Percentiles rank a stretch among this genome's conserved stretches.
phyloP scores from a whole-genome alignment of 2,329 filamentous ascomycete species.

The Albifimbria verrucaria region DNA sequence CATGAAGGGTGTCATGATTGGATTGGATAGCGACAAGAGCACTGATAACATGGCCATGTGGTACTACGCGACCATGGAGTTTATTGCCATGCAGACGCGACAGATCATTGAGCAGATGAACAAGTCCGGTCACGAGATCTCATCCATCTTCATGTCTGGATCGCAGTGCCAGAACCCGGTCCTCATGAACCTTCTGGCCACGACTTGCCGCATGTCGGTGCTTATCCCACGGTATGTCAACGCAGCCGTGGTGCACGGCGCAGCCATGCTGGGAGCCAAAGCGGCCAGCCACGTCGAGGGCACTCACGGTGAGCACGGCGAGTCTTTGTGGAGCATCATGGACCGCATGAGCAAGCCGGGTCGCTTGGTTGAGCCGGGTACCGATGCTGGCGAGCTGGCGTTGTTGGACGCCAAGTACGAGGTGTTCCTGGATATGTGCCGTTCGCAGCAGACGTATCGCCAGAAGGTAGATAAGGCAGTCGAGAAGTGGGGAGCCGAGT shows the following conservation, averaged over 20 bases:
- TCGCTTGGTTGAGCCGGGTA: slow-evolving; percentile 73
- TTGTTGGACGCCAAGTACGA: slow-evolving; percentile 87
- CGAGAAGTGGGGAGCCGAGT: slow-evolving; percentile 30
- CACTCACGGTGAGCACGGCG: slow-evolving; percentile 60
- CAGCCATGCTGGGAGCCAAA: slow-evolving; percentile 96
- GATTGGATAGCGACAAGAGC: slow-evolving; percentile 81
- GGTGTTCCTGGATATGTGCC: slow-evolving; percentile 91
- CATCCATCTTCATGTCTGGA: slow-evolving; percentile 97
- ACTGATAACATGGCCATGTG: slow-evolving; percentile 83
- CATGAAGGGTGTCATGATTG: slow-evolving; percentile 89
- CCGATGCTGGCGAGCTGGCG: slow-evolving; percentile 69
- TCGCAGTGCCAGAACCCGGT: slow-evolving; percentile 96
- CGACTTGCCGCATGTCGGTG: slow-evolving; percentile 87
- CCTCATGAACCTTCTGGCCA: slow-evolving; percentile 87
- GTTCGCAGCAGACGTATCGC: slow-evolving; percentile 79
- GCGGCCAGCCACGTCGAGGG: slow-evolving; percentile 80
- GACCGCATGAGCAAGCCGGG: slow-evolving; percentile 95
- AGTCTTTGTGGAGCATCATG: slow-evolving; percentile 95
- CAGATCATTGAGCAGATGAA: slow-evolving; percentile 98
- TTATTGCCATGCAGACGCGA: slow-evolving; percentile 93
- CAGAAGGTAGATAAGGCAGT: slow-evolving; percentile 68
- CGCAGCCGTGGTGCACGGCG: slow-evolving; percentile 94
- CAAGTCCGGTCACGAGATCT: slow-evolving; percentile 78
- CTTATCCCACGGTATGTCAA: slow-evolving; percentile 91
- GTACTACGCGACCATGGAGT: slow-evolving; percentile 97